Evolutionary conservation across 2,329 filamentous ascomycete genomes (phyloP), one percentile per base, ranked within the genome.

Genomic region (Fusarium nematophilum): DNA sequence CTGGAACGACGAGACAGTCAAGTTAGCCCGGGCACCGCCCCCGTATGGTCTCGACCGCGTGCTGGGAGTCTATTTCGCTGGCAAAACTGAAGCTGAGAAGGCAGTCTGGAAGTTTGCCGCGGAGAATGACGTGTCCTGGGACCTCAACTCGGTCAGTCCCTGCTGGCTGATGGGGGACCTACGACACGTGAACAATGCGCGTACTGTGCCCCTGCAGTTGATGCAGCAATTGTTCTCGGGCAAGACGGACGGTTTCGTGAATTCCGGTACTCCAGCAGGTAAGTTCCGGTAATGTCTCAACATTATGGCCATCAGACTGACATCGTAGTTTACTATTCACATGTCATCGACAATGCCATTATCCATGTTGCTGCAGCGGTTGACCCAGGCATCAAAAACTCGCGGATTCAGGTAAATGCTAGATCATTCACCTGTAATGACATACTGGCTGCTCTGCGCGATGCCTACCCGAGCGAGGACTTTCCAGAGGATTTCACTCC

Each of bases 371-470:
- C 62, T 6, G 65, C 65, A 5, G 15, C 38, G 1, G 36, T 67
- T 4, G 65, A 67, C 1, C 56, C 53, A 1, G 46, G 62, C 3
- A 48, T 67, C 1, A 49, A 57, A 11, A 48, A 38, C 1, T 23
- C 15, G 6, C 62, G 65, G 0, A 55, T 67, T 11, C 65, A 53
- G 6, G 62, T 40, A 0, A 37, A 62, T 0, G 56, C 59, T 0
- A 18, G 37, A 1, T 59, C 59, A 2, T 59, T 57, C 30, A 67
- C 67, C 15, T 67, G 65, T 65, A 53, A 67, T 5, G 39, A 66
- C 3, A 53, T 44, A 1, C 14, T 67, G 3, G 45, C 49, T 0
- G 52, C 67, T 2, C 2, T 67, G 8, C 64, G 64, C 4, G 11
- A 23, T 0, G 21, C 51, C 0, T 67, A 66, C 18, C 62, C 64